Evolutionary conservation across 768 basidiomycete species (phyloP).

Genomic region (Podaxis rugospora): DNA sequence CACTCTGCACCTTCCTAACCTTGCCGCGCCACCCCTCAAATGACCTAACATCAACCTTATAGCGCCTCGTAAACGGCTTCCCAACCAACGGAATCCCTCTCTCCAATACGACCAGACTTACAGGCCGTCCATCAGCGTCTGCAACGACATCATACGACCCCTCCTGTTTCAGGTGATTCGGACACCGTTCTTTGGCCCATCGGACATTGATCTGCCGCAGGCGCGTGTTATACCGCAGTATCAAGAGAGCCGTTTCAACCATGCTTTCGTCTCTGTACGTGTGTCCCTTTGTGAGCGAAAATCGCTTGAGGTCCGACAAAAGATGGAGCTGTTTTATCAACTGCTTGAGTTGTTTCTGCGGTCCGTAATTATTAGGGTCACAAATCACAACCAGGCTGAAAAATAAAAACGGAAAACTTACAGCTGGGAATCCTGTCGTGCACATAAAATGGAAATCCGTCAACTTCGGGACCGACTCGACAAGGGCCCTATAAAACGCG

Average conservation of each 20-base stretch:
- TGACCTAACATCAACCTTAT: slow-evolving; percentile 6
- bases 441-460: slow-evolving; percentile 51
- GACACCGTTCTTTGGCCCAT: slow-evolving; percentile 44
- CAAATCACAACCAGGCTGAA: background rate
- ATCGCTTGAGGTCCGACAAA: slow-evolving; percentile 37
- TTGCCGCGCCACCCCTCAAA: slow-evolving; percentile 3
- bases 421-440: slow-evolving; percentile 39
- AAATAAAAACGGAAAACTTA: slow-evolving; percentile 16
- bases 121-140: slow-evolving; percentile 19
- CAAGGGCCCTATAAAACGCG: slow-evolving; percentile 30
- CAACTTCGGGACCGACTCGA: slow-evolving; percentile 31
- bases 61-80: slow-evolving; percentile 32
- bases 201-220: slow-evolving; percentile 41
- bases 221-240: slow-evolving; percentile 28
- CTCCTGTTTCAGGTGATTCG: slow-evolving; percentile 46
- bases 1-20: slow-evolving; percentile 1
- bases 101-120: slow-evolving; percentile 28
- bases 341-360: slow-evolving; percentile 38
- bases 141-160: slow-evolving; percentile 35
- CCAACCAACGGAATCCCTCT: slow-evolving; percentile 40
- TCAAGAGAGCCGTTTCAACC: slow-evolving; percentile 34
- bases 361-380: background rate
- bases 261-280: slow-evolving; percentile 42
- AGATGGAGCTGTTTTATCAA: slow-evolving; percentile 32
- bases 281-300: slow-evolving; percentile 47